Evolutionary conservation across 805 yeast genomes (phyloP).

Genomic region (Lipomyces yamanashiensis): DNA sequence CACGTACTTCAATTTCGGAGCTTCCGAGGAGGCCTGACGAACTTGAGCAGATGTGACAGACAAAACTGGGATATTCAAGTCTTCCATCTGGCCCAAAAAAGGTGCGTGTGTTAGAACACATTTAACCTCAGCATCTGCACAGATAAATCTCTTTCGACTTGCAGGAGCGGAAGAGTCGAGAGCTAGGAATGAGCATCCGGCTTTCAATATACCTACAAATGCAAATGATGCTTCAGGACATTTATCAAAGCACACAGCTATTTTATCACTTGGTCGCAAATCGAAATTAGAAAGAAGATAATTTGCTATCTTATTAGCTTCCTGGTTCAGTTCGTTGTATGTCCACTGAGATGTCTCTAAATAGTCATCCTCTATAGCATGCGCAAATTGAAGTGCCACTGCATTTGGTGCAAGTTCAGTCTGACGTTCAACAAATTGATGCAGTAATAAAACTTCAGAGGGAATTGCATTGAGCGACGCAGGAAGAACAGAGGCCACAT

Average conservation of each 20-base stretch:
- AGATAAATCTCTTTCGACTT: constrained; percentile 35
- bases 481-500: constrained; percentile 17
- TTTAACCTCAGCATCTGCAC: constrained; percentile 32
- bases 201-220: constrained; percentile 37
- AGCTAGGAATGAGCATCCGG: constrained; percentile 39
- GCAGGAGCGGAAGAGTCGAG: constrained; percentile 38
- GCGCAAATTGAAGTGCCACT: constrained; percentile 36
- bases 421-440: constrained; percentile 35
- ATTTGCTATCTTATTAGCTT: constrained; percentile 36
- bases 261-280: constrained; percentile 16
- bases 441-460: constrained; percentile 22
- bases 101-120: constrained; percentile 32
- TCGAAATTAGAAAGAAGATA: constrained; percentile 15
- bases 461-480: constrained; percentile 12
- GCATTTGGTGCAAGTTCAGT: constrained; percentile 25
- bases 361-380: constrained; percentile 9
- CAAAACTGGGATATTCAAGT: constrained; percentile 13
- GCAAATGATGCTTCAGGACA: constrained; percentile 39
- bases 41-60: constrained; percentile 5
- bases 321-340: constrained; percentile 30
- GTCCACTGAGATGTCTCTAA: constrained; percentile 27
- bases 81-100: neutral
- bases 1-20: neutral
- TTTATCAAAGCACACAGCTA: constrained; percentile 39
- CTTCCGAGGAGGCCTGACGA: neutral